Evolutionary conservation across 257 asterid species (phyloP).

Genomic region (Primulina tabacum): DNA sequence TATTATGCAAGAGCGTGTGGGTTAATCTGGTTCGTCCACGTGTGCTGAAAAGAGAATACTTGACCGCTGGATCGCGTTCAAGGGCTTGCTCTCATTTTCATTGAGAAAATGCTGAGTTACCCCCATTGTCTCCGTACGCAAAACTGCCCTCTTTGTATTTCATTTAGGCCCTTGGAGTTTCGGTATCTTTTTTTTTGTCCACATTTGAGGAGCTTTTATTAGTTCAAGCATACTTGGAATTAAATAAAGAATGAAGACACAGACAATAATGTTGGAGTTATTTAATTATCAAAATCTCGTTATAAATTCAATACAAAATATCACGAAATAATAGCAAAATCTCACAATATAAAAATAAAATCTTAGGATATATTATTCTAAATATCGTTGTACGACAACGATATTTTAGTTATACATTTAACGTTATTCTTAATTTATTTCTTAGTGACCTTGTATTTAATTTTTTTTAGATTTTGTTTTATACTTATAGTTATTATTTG

Average conservation of each 20-base stretch:
- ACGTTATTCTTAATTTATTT: too few species aligned
- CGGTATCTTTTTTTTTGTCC: not conserved
- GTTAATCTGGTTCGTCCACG: slow-evolving; percentile 26
- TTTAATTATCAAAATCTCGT: too few species aligned
- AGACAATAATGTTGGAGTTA: not conserved
- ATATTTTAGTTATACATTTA: too few species aligned
- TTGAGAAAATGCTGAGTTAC: slow-evolving; percentile 28
- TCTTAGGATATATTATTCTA: too few species aligned
- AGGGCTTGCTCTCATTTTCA: slow-evolving; percentile 17
- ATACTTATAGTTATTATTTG: too few species aligned
- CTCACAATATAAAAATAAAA: too few species aligned
- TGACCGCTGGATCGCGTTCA: slow-evolving; percentile 34
- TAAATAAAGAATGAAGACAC: not conserved
- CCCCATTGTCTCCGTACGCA: slow-evolving; percentile 39
- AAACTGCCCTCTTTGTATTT: slow-evolving; percentile 15
- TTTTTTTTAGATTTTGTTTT: too few species aligned
- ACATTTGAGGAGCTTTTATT: not conserved
- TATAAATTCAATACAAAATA: too few species aligned
- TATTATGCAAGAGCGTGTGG: slow-evolving; percentile 22
- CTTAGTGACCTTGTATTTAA: not conserved
- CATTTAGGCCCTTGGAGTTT: not conserved
- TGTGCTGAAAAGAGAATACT: not conserved
- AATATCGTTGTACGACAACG: too few species aligned
- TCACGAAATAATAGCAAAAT: too few species aligned
- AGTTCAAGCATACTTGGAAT: not conserved